A percentile compares a stretch with the other conserved stretches of the same genome.
Conservation (phyloP, 2,329 filamentous ascomycete genomes). For the Beauveria asiatica region DNA sequence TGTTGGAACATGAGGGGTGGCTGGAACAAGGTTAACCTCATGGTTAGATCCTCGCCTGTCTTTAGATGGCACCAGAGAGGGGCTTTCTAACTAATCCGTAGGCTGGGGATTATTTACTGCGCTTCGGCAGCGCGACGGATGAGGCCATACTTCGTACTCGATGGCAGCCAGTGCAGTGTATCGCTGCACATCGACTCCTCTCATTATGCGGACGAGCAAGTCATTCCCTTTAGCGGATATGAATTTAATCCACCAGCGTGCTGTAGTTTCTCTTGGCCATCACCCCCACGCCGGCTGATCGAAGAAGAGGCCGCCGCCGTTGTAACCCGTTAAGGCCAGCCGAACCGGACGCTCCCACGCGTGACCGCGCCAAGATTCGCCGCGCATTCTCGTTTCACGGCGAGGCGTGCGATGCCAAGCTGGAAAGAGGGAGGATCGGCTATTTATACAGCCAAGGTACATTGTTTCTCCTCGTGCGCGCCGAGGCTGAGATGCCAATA, state of each 20-base stretch:
- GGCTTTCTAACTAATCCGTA: not conserved
- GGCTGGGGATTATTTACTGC: not conserved
- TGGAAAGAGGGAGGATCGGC: not conserved
- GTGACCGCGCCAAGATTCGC: not conserved
- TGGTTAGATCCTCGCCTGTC: slow-evolving; percentile 9
- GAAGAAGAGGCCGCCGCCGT: not conserved
- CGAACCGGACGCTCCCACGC: not conserved
- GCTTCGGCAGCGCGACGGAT: too few species aligned
- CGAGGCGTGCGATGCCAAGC: slow-evolving; percentile 4
- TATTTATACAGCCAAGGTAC: not conserved
- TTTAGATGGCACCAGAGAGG: not conserved
- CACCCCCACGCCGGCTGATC: not conserved
- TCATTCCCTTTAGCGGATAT: not conserved
- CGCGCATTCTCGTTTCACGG: not conserved
- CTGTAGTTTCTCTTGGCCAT: not conserved
- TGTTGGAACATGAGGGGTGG: not conserved
- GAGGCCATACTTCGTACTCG: not conserved
- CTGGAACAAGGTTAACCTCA: slow-evolving; percentile 11
- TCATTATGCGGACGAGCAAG: not conserved
- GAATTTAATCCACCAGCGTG: not conserved
- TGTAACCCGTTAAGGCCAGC: not conserved
- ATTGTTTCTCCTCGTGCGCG: not conserved
- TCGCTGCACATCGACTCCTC: not conserved
- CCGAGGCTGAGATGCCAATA: slow-evolving; percentile 1
- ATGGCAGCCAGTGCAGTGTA: not conserved